Base-by-base conservation (phyloP, 441 rosid species). In the Mallotus repandus region DNA sequence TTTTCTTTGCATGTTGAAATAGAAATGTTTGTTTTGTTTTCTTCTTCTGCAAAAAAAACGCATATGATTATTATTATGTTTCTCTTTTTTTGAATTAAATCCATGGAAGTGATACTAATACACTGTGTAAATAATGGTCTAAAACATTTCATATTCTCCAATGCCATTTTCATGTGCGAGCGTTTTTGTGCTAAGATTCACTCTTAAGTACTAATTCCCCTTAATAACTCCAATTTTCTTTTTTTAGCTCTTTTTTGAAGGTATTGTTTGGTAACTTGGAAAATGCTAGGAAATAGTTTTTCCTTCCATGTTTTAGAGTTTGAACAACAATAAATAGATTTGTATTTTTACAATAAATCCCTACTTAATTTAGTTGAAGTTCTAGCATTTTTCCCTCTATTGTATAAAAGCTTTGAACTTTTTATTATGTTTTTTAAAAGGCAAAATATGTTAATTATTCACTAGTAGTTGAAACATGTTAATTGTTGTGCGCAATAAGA, bases 181-280 rank as follows among this genome's bases (percentile, higher is more conserved):
- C 96, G 97, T 65, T 94, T 96, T 79, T 91, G 93, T 71, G 96
- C 98, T 14, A 97, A 96, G 88, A 93, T 89, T 77, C 97, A 97
- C 22, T 85, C 97, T 14, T 97, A 96, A 97, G 99, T 96, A 53
- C n/a, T 38, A 54, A 43, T 38, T 61, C 32, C 14, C 29, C 52
- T 59, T 19, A 1, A 48, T 15, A 60, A 0, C 55, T 25, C 12
- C 49, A 15, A 71, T 71, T 60, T 53, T 13, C 45, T 50, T 66
- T 45, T 58, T 21, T 59, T 72, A 16, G n/a, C 53, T 41, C 22
- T 14, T 16, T 2, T 49, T 60, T 3, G 46, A 63, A 12, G 53
- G 60, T 61, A 38, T 41, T 70, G 71, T 52, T 66, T 80, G 58
- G 73, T 67, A 22, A 10, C 71, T 29, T 63, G 32, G 32, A 50